These are phyloP conservation scores for Lactarius deliciosus DNA, from an alignment of 768 basidiomycete genomes.

Conservation along the genomic window DNA sequence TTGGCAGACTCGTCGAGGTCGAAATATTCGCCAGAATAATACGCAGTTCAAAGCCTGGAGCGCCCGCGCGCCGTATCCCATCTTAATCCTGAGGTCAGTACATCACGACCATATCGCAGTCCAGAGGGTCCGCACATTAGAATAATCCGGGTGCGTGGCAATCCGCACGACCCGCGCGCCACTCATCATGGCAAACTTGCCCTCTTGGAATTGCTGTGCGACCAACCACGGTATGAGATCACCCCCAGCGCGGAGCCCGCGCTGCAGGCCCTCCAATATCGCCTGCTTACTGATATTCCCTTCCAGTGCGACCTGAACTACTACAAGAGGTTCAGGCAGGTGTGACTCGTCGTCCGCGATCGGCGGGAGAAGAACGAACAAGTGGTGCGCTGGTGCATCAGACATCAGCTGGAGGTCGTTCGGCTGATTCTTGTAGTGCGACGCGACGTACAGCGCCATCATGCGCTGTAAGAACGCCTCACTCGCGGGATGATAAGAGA, in stretches of 20 bases:
- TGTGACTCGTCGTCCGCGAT: conserved; percentile 87
- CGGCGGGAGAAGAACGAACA: conserved; percentile 94
- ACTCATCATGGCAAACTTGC: conserved; percentile 85
- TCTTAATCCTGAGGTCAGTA: conserved; percentile 46
- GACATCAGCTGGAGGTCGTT: conserved; percentile 98
- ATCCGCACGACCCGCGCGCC: conserved; percentile 91
- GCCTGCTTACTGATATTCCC: conserved; percentile 84
- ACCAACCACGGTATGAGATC: conserved; percentile 99
- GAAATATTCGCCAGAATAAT: conserved; percentile 91
- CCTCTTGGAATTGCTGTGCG: conserved; percentile 94
- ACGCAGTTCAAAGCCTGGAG: conserved; percentile 82
- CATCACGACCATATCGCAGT: conserved; percentile 19
- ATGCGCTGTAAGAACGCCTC: conserved; percentile 97
- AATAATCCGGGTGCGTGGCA: conserved; percentile 94
- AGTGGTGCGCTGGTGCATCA: conserved; percentile 94
- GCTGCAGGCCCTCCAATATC: conserved; percentile 81
- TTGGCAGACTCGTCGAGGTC: conserved; percentile 70
- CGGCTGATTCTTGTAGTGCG: conserved; percentile 98
- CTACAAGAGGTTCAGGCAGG: conserved; percentile 93
- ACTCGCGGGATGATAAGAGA: conserved; percentile 96
- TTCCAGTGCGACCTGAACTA: conserved; percentile 94
- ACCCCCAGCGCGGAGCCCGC: conserved; percentile 84
- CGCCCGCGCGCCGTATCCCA: conserved; percentile 95
- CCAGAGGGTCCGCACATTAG: conserved; percentile 56
- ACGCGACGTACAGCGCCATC: conserved; percentile 97